phyloP scores from a whole-genome alignment of 2,329 filamentous ascomycete species.

The Amauroascus verrucosus region DNA sequence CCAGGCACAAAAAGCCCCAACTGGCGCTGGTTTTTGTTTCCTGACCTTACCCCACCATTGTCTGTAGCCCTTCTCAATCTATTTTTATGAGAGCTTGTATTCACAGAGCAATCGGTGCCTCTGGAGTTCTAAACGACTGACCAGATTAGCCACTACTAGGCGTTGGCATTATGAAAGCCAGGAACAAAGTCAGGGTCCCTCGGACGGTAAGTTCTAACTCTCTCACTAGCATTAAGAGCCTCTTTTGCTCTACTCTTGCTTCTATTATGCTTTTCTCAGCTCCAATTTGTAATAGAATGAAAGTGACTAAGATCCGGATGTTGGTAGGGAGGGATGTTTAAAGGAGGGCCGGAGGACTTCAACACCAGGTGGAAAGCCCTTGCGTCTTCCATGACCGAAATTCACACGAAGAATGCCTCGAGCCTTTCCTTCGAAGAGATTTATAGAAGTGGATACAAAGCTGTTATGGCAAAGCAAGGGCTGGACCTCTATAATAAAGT shows the following conservation, averaged over 20 bases:
- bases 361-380: slow-evolving; percentile 75
- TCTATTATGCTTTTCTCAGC: too few relatives aligned
- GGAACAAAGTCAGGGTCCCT: slow-evolving; percentile 57
- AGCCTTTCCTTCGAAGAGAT: slow-evolving; percentile 87
- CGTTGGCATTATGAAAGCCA: slow-evolving; percentile 40
- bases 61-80: neutral
- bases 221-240: neutral
- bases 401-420: slow-evolving; percentile 86
- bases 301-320: neutral
- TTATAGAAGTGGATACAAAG: slow-evolving; percentile 87
- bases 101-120: neutral
- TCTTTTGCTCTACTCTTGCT: neutral
- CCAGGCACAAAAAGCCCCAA: neutral
- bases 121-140: neutral
- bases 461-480: slow-evolving; percentile 81
- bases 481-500: slow-evolving; percentile 71
- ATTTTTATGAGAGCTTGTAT: neutral
- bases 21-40: neutral
- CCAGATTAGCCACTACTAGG: neutral
- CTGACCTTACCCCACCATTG: neutral
- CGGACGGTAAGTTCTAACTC: slow-evolving; percentile 47
- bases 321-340: slow-evolving; percentile 44
- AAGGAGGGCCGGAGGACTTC: slow-evolving; percentile 60
- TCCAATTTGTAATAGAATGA: neutral
- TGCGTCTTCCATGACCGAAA: slow-evolving; percentile 66